Evolutionary conservation across 495 filamentous ascomycete species (phyloP).

Genomic region (Podospora fimiseda): DNA sequence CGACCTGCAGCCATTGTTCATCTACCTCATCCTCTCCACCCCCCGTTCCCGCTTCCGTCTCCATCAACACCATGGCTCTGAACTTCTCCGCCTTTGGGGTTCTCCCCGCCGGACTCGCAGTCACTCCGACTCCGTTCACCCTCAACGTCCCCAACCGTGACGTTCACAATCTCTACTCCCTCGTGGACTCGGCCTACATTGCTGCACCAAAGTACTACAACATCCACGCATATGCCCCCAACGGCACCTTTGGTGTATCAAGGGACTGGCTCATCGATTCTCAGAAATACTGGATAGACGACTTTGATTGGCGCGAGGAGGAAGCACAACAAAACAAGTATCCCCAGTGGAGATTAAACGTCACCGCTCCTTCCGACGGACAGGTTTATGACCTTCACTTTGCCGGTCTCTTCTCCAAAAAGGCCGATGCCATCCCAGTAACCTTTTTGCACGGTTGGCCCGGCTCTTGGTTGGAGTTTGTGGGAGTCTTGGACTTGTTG

Average conservation of each 20-base stretch:
- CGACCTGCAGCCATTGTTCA: neutral
- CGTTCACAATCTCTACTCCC: conserved; percentile 1
- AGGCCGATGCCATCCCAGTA: conserved; percentile 54
- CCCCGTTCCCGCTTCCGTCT: neutral
- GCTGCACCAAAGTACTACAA: conserved; percentile 13
- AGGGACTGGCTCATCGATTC: conserved; percentile 50
- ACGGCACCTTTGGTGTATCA: conserved; percentile 46
- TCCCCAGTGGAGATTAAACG: conserved; percentile 51
- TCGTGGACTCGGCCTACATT: conserved; percentile 3
- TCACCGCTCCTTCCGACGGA: conserved; percentile 38
- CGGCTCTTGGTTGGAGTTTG: conserved; percentile 54
- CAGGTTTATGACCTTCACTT: conserved; percentile 52
- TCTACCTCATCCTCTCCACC: neutral
- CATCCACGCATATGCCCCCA: conserved; percentile 7
- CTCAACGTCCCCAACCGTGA: conserved; percentile 1
- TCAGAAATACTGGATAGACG: conserved; percentile 46
- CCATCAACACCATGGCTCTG: neutral
- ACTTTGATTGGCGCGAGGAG: conserved; percentile 43
- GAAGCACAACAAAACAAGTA: conserved; percentile 57
- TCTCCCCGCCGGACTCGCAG: neutral
- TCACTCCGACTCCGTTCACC: neutral
- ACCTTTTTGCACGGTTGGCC: conserved; percentile 43
- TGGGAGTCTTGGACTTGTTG: conserved; percentile 36
- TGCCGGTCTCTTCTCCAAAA: conserved; percentile 54
- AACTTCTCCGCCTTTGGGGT: conserved; percentile 1